Evolutionary conservation across 306 rosid species (phyloP).

Genomic region (Abrus pulchellus): DNA sequence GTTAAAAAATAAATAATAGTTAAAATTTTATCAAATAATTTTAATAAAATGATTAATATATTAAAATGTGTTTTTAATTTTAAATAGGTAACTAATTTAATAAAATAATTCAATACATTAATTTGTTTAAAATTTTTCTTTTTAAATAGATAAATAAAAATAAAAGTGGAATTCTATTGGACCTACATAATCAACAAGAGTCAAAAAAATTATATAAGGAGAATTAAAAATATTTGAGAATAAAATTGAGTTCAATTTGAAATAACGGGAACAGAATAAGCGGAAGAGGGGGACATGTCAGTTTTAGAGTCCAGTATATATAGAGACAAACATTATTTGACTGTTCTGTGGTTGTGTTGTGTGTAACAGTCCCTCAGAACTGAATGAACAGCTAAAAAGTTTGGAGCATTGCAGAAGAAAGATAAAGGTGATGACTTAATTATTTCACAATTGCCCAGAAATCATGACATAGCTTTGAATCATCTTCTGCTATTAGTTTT

Average conservation of each 20-base stretch:
- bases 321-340: slow-evolving; percentile 30
- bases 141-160: too few relatives aligned
- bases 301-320: slow-evolving; percentile 38
- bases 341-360: neutral
- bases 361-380: slow-evolving; percentile 29
- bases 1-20: too few relatives aligned
- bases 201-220: too few relatives aligned
- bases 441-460: slow-evolving; percentile 18
- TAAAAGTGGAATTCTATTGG: too few relatives aligned
- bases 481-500: neutral
- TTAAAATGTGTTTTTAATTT: too few relatives aligned
- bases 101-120: too few relatives aligned
- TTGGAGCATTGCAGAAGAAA: slow-evolving; percentile 37
- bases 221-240: too few relatives aligned
- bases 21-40: too few relatives aligned
- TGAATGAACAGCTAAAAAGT: slow-evolving; percentile 1
- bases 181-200: too few relatives aligned
- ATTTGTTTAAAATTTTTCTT: too few relatives aligned
- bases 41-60: too few relatives aligned
- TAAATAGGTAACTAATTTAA: too few relatives aligned
- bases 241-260: neutral
- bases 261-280: slow-evolving; percentile 5
- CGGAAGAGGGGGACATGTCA: slow-evolving; percentile 32
- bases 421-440: slow-evolving; percentile 48
- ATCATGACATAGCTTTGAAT: neutral